Evolutionary conservation across 192 early-diverging fungal genomes (phyloP).

Genomic region (Entomortierella beljakovae): DNA sequence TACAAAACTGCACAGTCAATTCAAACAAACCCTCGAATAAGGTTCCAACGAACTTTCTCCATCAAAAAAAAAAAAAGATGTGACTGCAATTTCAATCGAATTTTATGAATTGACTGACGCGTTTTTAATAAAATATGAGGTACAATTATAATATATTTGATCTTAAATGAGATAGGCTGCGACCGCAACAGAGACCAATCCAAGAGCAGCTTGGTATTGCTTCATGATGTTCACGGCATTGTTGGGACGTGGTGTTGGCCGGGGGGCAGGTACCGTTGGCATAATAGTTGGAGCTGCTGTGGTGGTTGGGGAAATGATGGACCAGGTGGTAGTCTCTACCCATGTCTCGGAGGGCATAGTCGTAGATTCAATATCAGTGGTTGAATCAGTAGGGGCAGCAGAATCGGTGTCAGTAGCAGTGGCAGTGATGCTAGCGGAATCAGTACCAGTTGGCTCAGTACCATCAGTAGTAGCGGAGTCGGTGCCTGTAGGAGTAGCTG

Average conservation of each 20-base stretch:
- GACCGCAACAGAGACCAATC: conserved; percentile 7
- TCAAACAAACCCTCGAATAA: no score
- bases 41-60: no score
- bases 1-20: no score
- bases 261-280: not conserved
- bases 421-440: no score
- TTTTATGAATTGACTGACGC: not conserved
- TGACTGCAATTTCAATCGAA: no score
- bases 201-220: not conserved
- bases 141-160: not conserved
- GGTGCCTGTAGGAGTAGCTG: not conserved
- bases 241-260: not conserved
- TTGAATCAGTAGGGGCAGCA: not conserved
- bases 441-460: no score
- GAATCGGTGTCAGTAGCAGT: not conserved
- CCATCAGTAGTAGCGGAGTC: not conserved
- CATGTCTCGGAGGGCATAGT: not conserved
- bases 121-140: not conserved
- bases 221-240: not conserved
- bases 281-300: not conserved
- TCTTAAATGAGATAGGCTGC: conserved; percentile 9
- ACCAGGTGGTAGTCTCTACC: not conserved
- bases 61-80: no score
- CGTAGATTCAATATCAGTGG: not conserved
- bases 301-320: not conserved